Conservation (phyloP, 495 filamentous ascomycete species). For the Oleoguttula mirabilis region DNA sequence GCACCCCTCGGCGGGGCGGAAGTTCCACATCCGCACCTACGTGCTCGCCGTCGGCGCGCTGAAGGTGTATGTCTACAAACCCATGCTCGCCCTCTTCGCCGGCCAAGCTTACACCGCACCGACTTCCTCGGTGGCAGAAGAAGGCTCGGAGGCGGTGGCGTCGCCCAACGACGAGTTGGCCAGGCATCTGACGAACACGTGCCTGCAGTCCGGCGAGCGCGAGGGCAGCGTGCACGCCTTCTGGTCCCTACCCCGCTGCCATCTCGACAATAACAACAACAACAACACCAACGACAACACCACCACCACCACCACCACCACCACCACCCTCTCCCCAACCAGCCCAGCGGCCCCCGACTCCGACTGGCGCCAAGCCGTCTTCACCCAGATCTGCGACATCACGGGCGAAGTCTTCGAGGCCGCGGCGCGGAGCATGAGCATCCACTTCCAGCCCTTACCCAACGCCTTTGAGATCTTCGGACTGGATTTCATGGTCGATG, state of each 20-base stretch:
- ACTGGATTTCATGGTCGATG: conserved; percentile 78
- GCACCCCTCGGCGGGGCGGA: conserved; percentile 44
- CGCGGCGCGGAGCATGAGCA: conserved; percentile 64
- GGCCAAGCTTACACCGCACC: conserved; percentile 46
- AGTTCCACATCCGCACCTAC: conserved; percentile 93
- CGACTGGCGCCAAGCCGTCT: conserved; percentile 49
- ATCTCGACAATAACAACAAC: background rate
- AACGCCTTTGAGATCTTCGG: conserved; percentile 90
- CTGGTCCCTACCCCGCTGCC: conserved; percentile 46
- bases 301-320: no score
- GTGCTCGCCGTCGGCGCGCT: conserved; percentile 68
- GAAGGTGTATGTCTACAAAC: conserved; percentile 72
- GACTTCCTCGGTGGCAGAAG: conserved; percentile 29
- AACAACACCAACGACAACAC: background rate
- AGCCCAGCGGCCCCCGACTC: background rate
- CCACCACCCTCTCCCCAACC: no score
- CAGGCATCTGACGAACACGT: conserved; percentile 85
- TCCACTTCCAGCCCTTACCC: conserved; percentile 79
- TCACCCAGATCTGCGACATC: conserved; percentile 56
- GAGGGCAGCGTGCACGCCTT: conserved; percentile 56
- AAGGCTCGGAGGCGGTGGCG: no score
- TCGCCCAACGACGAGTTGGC: conserved; percentile 37
- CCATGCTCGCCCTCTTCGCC: conserved; percentile 89
- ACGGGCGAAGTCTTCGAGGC: conserved; percentile 74
- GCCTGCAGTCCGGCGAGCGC: conserved; percentile 54